Conservation (phyloP, 2,329 filamentous ascomycete genomes). For the Daldinia eschscholtzii region DNA sequence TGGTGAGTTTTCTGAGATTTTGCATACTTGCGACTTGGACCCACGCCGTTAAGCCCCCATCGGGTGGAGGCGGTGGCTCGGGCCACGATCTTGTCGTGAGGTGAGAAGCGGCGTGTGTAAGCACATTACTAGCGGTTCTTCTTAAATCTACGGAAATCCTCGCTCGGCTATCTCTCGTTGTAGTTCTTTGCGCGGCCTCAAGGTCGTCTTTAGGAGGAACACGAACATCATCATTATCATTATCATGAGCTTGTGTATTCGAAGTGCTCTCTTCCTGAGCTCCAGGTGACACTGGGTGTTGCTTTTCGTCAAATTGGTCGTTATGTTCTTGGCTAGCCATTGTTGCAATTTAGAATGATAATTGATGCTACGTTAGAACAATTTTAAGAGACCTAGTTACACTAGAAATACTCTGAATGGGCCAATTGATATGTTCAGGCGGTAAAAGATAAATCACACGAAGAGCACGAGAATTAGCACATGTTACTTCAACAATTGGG, state of each 20-base stretch:
- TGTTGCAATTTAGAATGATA: conserved; percentile 23
- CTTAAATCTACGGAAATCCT: conserved; percentile 45
- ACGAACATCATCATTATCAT: conserved; percentile 23
- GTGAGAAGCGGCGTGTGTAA: conserved; percentile 49
- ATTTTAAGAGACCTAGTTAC: not conserved
- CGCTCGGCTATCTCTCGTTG: conserved; percentile 21
- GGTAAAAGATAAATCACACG: conserved; percentile 20
- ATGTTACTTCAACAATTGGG: conserved; percentile 18
- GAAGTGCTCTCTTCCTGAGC: conserved; percentile 41
- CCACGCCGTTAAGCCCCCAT: conserved; percentile 50
- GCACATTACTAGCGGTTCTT: conserved; percentile 49
- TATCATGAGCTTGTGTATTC: conserved; percentile 33
- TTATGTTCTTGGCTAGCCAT: conserved; percentile 37
- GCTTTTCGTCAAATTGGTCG: conserved; percentile 43
- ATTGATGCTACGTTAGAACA: conserved; percentile 14
- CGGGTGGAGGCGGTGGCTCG: conserved; percentile 51
- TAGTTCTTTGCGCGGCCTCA: not conserved
- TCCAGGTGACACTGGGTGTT: conserved; percentile 20
- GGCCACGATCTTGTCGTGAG: conserved; percentile 50
- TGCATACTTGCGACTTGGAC: conserved; percentile 42
- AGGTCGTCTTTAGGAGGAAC: conserved; percentile 29
- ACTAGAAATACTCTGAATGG: not conserved
- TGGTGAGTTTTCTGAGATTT: not conserved
- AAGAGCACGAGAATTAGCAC: conserved; percentile 19
- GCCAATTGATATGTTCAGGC: conserved; percentile 8